A percentile compares a stretch with the other conserved stretches of the same genome.
Evolutionary conservation across 2,329 filamentous ascomycete species (phyloP).

Genomic region (Alternaria panax): DNA sequence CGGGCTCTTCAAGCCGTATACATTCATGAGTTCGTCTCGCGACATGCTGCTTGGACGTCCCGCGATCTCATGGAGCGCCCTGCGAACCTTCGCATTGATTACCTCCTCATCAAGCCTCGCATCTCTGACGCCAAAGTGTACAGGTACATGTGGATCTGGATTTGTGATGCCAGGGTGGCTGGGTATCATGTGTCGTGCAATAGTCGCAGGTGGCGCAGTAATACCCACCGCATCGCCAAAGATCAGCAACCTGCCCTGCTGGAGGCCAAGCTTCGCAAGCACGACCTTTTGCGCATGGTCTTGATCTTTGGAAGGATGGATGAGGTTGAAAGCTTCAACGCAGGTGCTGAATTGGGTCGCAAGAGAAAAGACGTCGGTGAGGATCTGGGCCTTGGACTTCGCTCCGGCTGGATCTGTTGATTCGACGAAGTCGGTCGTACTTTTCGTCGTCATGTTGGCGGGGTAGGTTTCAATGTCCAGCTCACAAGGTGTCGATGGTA

Average conservation of each 20-base stretch:
- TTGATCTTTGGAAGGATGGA: constrained; percentile 54
- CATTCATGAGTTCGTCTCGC: constrained; percentile 55
- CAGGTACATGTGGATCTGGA: constrained; percentile 54
- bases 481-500: not conserved
- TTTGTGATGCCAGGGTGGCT: constrained; percentile 54
- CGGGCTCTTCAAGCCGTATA: constrained; percentile 55
- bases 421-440: constrained; percentile 26
- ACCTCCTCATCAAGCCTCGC: constrained; percentile 51
- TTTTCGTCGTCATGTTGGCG: constrained; percentile 33
- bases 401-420: constrained; percentile 21
- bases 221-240: constrained; percentile 59
- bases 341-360: constrained; percentile 57
- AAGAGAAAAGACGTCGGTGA: constrained; percentile 53
- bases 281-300: constrained; percentile 54
- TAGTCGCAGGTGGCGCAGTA: constrained; percentile 52
- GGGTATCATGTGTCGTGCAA: constrained; percentile 55
- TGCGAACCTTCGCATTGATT: constrained; percentile 49
- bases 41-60: constrained; percentile 51
- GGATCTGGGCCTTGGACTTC: constrained; percentile 43
- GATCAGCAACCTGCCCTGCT: constrained; percentile 58
- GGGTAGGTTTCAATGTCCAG: constrained; percentile 18
- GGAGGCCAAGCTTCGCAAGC: constrained; percentile 54
- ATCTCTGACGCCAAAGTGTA: constrained; percentile 56
- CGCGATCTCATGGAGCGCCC: constrained; percentile 54
- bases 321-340: constrained; percentile 57